Evolutionary conservation across 2,329 filamentous ascomycete species (phyloP).

Genomic region (Fusarium irregulare): DNA sequence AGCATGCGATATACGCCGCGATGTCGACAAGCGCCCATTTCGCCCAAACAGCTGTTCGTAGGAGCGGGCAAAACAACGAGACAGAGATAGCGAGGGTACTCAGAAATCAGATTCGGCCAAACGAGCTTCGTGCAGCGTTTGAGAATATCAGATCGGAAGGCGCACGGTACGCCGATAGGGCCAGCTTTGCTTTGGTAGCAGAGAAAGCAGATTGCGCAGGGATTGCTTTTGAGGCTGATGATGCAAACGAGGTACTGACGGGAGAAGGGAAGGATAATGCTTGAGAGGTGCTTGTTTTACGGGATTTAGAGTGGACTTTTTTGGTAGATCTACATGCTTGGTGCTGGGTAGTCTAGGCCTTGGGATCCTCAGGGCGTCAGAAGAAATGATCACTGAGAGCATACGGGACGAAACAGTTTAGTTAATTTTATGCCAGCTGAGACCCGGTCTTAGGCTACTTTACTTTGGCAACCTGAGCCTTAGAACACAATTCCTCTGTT

Average conservation of each 20-base stretch:
- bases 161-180: constrained; percentile 36
- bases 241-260: constrained; percentile 19
- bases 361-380: neutral
- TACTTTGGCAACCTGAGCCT: too few relatives aligned
- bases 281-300: neutral
- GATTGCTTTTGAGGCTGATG: constrained; percentile 42
- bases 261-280: neutral
- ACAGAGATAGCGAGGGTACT: neutral
- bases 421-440: too few relatives aligned
- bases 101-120: constrained; percentile 5
- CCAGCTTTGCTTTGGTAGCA: constrained; percentile 44
- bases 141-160: constrained; percentile 15
- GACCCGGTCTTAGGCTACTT: too few relatives aligned
- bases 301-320: neutral
- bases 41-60: neutral
- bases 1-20: neutral
- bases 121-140: constrained; percentile 27
- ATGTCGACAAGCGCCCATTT: neutral
- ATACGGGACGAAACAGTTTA: too few relatives aligned
- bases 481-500: too few relatives aligned
- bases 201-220: constrained; percentile 44
- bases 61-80: neutral
- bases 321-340: neutral
- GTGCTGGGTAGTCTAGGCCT: neutral
- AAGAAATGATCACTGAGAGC: too few relatives aligned